phyloP scores from a whole-genome alignment of 2,329 filamentous ascomycete species.

The Akanthomyces dipterigenus region DNA sequence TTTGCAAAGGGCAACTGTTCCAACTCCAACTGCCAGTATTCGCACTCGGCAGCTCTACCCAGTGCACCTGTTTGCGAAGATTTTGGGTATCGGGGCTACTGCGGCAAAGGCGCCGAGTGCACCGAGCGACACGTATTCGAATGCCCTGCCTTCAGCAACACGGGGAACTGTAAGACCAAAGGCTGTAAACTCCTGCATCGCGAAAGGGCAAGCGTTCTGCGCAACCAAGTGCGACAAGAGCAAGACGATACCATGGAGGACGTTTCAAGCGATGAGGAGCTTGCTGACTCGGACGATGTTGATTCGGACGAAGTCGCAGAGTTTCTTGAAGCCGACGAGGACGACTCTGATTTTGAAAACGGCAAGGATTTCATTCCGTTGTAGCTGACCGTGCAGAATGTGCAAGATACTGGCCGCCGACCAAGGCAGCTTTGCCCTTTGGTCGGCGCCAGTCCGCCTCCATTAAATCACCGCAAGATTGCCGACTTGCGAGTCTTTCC shows the following conservation, averaged over 20 bases:
- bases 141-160: constrained; percentile 93
- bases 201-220: constrained; percentile 74
- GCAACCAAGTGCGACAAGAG: constrained; percentile 55
- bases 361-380: constrained; percentile 53
- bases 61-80: constrained; percentile 72
- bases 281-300: constrained; percentile 67
- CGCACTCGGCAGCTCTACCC: constrained; percentile 73
- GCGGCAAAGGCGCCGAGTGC: constrained; percentile 73
- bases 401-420: background rate
- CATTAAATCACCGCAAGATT: background rate
- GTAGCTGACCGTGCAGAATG: constrained; percentile 18
- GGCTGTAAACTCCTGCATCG: constrained; percentile 83
- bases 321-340: constrained; percentile 50
- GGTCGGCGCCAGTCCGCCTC: background rate
- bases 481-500: background rate
- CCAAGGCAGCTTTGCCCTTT: background rate
- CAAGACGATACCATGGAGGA: constrained; percentile 56
- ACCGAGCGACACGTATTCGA: constrained; percentile 81
- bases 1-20: constrained; percentile 86
- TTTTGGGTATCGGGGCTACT: constrained; percentile 85
- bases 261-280: constrained; percentile 70
- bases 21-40: constrained; percentile 79
- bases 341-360: constrained; percentile 49
- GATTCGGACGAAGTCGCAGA: constrained; percentile 70
- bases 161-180: constrained; percentile 71